Evolutionary conservation across 1,284 basidiomycete species (phyloP).

Genomic region (Omphalotus olearius): DNA sequence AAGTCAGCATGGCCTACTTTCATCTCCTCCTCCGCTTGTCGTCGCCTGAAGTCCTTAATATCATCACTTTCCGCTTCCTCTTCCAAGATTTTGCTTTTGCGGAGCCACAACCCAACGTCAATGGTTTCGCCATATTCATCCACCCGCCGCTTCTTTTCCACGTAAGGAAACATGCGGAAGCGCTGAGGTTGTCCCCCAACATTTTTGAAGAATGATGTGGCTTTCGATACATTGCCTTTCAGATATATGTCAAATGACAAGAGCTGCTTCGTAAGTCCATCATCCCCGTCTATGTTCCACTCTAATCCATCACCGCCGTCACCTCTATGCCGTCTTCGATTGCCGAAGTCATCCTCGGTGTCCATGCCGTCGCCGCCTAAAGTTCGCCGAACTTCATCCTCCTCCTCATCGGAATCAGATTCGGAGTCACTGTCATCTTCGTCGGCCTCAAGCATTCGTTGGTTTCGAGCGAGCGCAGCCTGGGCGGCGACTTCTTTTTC

Average conservation of each 20-base stretch:
- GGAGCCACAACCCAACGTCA: constrained; percentile 91
- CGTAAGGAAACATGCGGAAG: constrained; percentile 96
- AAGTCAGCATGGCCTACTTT: constrained; percentile 42
- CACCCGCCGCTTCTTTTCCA: constrained; percentile 88
- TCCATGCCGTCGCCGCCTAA: constrained; percentile 51
- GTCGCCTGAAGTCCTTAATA: constrained; percentile 67
- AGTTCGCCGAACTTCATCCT: constrained; percentile 64
- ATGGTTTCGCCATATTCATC: constrained; percentile 96
- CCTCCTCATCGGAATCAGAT: constrained; percentile 46
- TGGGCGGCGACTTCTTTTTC: constrained; percentile 87
- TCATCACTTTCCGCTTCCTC: constrained; percentile 85
- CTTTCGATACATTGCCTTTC: constrained; percentile 86
- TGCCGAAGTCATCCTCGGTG: constrained; percentile 29
- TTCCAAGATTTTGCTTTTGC: constrained; percentile 85
- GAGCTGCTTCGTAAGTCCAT: constrained; percentile 65
- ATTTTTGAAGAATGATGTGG: constrained; percentile 81
- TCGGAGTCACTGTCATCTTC: constrained; percentile 66
- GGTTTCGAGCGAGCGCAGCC: constrained; percentile 78
- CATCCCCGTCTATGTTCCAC: constrained; percentile 71
- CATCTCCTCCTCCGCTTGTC: constrained; percentile 75
- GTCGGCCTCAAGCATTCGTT: constrained; percentile 88
- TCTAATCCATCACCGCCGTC: constrained; percentile 48
- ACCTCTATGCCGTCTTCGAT: constrained; percentile 42
- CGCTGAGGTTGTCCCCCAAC: constrained; percentile 66
- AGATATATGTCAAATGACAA: constrained; percentile 95